Evolutionary conservation across 2,329 filamentous ascomycete species (phyloP).

Genomic region (Trichoderma harzianum): DNA sequence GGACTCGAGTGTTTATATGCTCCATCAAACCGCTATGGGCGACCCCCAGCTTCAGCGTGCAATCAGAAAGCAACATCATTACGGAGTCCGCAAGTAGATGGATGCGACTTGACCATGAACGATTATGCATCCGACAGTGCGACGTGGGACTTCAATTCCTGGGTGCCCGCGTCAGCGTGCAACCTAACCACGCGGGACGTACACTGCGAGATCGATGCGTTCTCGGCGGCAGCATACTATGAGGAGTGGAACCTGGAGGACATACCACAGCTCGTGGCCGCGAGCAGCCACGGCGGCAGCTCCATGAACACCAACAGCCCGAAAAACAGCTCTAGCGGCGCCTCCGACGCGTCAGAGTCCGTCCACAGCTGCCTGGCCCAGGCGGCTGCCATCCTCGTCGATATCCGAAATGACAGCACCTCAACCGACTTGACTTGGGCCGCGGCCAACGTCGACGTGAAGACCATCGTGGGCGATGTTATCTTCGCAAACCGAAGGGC

Average conservation of each 20-base stretch:
- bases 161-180: background rate
- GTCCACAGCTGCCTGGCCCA: background rate
- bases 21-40: background rate
- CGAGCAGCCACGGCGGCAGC: background rate
- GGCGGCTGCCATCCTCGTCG: background rate
- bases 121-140: background rate
- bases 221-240: background rate
- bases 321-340: background rate
- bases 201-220: background rate
- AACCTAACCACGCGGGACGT: background rate
- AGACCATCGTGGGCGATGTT: background rate
- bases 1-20: background rate
- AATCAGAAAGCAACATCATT: background rate
- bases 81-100: background rate
- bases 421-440: background rate
- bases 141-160: background rate
- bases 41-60: background rate
- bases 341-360: background rate
- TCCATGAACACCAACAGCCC: background rate
- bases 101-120: background rate
- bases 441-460: background rate
- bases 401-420: background rate
- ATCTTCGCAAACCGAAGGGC: background rate
- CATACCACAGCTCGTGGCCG: background rate
- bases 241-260: background rate